phyloP scores from a whole-genome alignment of 345 rosid species.

The Aquilaria sinensis region DNA sequence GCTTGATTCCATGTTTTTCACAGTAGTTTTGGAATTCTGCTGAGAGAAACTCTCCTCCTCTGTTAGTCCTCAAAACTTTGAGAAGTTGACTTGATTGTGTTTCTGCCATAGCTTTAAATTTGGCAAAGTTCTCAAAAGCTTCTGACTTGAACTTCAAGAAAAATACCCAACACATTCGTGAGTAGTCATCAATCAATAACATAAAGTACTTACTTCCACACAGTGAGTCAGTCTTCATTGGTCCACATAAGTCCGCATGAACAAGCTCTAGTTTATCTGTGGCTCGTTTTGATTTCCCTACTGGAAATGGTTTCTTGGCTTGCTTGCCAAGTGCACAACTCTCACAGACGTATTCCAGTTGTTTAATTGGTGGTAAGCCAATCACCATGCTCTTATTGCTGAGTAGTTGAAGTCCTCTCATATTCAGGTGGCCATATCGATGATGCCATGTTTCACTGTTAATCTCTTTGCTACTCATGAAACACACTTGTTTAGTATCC shows the following conservation, averaged over 20 bases:
- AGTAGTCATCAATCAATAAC: background rate
- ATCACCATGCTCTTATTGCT: too few species aligned
- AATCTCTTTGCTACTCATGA: background rate
- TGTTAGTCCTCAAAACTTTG: background rate
- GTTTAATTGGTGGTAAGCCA: too few species aligned
- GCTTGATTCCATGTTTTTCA: constrained; percentile 1
- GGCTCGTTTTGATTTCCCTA: background rate
- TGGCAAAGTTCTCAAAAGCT: background rate
- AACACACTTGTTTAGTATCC: background rate
- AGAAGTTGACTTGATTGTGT: background rate
- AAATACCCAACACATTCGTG: background rate
- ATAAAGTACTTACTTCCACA: background rate
- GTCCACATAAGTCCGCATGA: background rate
- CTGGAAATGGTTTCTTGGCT: background rate
- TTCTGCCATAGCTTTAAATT: background rate
- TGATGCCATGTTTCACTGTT: background rate
- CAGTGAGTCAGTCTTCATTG: background rate
- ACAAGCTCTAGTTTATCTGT: background rate
- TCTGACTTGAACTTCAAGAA: background rate
- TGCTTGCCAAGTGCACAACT: background rate
- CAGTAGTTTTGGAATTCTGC: background rate
- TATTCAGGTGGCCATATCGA: too few species aligned
- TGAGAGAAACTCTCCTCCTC: too few species aligned
- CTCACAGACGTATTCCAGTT: background rate
- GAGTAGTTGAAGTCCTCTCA: too few species aligned